Evolutionary conservation across 73 alveolate species (phyloP).

Genomic region (Effrenium voratum): DNA sequence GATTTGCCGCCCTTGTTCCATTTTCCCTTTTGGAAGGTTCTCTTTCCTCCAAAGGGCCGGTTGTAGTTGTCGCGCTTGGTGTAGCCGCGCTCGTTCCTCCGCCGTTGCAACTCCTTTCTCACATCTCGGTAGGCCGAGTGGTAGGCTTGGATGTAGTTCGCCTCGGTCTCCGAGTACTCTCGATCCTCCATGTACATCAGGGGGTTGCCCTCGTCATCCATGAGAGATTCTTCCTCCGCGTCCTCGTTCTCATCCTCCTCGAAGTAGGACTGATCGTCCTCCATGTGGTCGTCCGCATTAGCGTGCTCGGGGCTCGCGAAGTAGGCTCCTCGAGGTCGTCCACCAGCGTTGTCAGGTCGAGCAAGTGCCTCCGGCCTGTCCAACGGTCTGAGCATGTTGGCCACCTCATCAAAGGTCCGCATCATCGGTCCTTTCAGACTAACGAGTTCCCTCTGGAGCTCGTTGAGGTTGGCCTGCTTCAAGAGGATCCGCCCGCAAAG

Average conservation of each 20-base stretch:
- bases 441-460: neutral
- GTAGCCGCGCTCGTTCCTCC: neutral
- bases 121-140: conserved; percentile 8
- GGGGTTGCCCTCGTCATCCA: neutral
- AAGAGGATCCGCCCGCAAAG: conserved; percentile 7
- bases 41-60: neutral
- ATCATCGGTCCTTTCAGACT: neutral
- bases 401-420: conserved; percentile 3
- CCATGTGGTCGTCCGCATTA: neutral
- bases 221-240: neutral
- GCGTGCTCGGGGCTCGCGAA: neutral
- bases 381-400: neutral
- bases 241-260: neutral
- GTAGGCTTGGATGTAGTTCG: neutral
- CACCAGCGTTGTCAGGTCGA: too few species aligned
- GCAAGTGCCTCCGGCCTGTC: conserved; percentile 26
- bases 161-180: neutral
- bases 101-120: neutral
- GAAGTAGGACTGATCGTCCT: neutral
- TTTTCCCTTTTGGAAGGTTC: neutral
- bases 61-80: neutral
- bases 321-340: neutral
- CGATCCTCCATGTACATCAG: neutral
- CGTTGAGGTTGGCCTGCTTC: neutral
- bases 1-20: neutral